phyloP scores from a whole-genome alignment of 2,329 filamentous ascomycete genomes.

The Neonectria hederae region DNA sequence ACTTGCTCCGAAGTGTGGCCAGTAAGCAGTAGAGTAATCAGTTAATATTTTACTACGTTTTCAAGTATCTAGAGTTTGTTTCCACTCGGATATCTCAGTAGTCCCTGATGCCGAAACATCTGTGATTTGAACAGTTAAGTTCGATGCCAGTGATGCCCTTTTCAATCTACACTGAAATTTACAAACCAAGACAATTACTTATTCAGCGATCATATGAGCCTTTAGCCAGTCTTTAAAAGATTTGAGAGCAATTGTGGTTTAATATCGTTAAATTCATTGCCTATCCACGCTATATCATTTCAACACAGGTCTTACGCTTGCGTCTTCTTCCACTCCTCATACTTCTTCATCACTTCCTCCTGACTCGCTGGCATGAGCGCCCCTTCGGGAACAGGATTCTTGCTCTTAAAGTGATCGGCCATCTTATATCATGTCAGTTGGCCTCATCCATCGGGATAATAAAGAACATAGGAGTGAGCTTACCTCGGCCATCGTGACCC shows the following conservation, averaged over 20 bases:
- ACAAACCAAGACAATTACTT: neutral
- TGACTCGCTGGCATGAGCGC: slow-evolving; percentile 66
- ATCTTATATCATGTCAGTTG: slow-evolving; percentile 50
- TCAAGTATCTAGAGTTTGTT: neutral
- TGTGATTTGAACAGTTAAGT: neutral
- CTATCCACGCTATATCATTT: neutral
- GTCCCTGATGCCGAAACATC: neutral
- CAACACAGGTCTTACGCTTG: neutral
- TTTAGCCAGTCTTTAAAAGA: no score
- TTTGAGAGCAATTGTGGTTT: no score
- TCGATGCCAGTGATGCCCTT: neutral
- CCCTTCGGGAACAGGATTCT: slow-evolving; percentile 65
- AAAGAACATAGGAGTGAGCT: neutral
- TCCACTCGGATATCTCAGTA: neutral
- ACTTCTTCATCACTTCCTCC: slow-evolving; percentile 31
- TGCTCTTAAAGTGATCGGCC: slow-evolving; percentile 76
- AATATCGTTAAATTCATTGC: neutral
- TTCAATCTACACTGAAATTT: neutral
- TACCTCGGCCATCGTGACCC: slow-evolving; percentile 72
- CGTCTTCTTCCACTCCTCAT: slow-evolving; percentile 30
- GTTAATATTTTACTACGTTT: no score
- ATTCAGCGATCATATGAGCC: no score
- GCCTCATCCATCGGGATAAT: no score
- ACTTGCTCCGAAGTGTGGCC: neutral
- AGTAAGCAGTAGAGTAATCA: neutral